Percentiles rank a stretch among this genome's conserved stretches.
phyloP scores from a whole-genome alignment of 768 basidiomycete genomes.

The Xerocomellus chrysenteron region DNA sequence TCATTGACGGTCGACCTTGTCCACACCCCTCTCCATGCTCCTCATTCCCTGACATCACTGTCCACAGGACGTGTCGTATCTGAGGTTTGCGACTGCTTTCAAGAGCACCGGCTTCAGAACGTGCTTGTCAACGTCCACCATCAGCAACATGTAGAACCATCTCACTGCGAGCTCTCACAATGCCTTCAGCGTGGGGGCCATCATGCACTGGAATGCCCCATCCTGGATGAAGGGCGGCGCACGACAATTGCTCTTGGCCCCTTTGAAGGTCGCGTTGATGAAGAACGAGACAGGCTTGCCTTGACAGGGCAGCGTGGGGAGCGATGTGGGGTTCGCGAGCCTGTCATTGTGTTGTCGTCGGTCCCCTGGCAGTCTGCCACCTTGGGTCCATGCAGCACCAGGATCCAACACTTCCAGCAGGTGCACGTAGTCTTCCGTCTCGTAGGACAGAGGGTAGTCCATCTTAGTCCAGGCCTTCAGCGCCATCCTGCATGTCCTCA shows the following conservation, averaged over 20 bases:
- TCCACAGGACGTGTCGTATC: background rate
- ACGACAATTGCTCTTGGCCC: background rate
- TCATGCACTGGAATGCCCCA: background rate
- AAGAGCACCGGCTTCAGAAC: background rate
- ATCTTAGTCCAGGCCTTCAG: background rate
- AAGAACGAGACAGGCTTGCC: background rate
- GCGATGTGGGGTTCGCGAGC: too few relatives aligned
- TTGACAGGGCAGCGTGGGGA: too few relatives aligned
- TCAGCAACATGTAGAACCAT: too few relatives aligned
- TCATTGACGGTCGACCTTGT: background rate
- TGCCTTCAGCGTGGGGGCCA: background rate
- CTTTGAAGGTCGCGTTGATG: background rate
- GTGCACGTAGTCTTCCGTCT: too few relatives aligned
- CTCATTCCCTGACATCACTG: accelerated
- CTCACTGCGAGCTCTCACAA: background rate
- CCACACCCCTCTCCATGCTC: background rate
- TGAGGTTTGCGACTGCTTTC: too few relatives aligned
- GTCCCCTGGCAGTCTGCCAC: too few relatives aligned
- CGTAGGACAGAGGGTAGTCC: background rate
- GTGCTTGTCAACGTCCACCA: background rate
- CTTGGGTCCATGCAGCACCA: too few relatives aligned
- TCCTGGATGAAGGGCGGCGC: background rate
- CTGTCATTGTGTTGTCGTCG: too few relatives aligned
- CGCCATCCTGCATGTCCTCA: background rate
- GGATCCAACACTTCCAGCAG: too few relatives aligned